Evolutionary conservation across 2,329 filamentous ascomycete genomes (phyloP).

Genomic region (Paracoccidioides lutzii): DNA sequence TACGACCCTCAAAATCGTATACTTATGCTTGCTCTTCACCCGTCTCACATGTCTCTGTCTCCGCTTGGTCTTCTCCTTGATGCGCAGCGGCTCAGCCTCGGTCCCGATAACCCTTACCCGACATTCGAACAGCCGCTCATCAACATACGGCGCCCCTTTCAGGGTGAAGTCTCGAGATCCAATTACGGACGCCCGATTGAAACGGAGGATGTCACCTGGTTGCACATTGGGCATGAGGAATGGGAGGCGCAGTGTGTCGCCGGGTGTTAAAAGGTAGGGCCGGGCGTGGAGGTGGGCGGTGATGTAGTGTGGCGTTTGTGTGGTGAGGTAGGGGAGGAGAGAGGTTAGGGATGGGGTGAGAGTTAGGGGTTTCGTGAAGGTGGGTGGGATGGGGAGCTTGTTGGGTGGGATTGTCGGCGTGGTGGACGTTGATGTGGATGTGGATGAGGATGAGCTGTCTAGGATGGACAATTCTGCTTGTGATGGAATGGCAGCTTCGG

Average conservation of each 20-base stretch:
- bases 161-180: slow-evolving; percentile 86
- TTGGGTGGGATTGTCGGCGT: slow-evolving; percentile 9
- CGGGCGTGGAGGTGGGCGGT: slow-evolving; percentile 35
- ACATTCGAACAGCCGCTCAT: slow-evolving; percentile 73
- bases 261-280: slow-evolving; percentile 43
- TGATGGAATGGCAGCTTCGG: slow-evolving; percentile 14
- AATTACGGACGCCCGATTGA: slow-evolving; percentile 71
- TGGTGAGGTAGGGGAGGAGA: slow-evolving; percentile 32
- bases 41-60: slow-evolving; percentile 55
- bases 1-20: slow-evolving; percentile 72
- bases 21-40: slow-evolving; percentile 80
- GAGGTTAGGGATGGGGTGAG: slow-evolving; percentile 30
- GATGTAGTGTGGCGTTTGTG: slow-evolving; percentile 36
- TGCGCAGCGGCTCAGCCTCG: slow-evolving; percentile 65
- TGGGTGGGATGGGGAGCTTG: slow-evolving; percentile 28
- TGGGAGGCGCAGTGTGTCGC: slow-evolving; percentile 63
- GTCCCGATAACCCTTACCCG: slow-evolving; percentile 72
- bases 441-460: slow-evolving; percentile 2
- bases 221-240: slow-evolving; percentile 64
- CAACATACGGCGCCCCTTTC: slow-evolving; percentile 67
- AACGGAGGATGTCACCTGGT: slow-evolving; percentile 72
- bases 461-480: slow-evolving; percentile 12
- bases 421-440: slow-evolving; percentile 8
- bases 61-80: slow-evolving; percentile 71
- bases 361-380: slow-evolving; percentile 26